These are phyloP conservation scores for Hawksworthiomyces lignivorus DNA, from an alignment of 2,329 filamentous ascomycete genomes.

Conservation along the genomic window DNA sequence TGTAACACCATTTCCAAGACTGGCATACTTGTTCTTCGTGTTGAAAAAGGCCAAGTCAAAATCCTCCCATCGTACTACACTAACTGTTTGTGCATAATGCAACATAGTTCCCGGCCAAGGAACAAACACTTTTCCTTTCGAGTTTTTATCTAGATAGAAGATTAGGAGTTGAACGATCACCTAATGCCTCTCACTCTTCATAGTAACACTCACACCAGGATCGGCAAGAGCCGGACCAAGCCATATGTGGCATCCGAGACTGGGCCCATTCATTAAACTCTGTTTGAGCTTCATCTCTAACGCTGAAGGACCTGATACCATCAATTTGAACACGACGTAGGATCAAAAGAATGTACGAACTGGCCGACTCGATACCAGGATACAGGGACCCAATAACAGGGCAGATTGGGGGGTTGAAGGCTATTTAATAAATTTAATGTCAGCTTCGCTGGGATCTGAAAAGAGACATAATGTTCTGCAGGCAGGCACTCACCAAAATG, in stretches of 20 bases:
- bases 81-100: not conserved
- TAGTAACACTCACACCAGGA: slow-evolving; percentile 22
- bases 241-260: slow-evolving; percentile 22
- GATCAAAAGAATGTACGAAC: slow-evolving; percentile 35
- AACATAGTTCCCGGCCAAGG: slow-evolving; percentile 10
- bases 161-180: no score
- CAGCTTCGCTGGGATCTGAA: no score
- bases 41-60: not conserved
- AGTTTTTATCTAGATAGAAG: not conserved
- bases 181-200: no score
- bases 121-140: slow-evolving; percentile 14
- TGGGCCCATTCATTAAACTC: slow-evolving; percentile 19
- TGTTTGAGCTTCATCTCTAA: slow-evolving; percentile 11
- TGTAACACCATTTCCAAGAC: slow-evolving; percentile 1
- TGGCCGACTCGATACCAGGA: slow-evolving; percentile 5
- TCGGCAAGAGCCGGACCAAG: slow-evolving; percentile 21
- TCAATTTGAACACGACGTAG: slow-evolving; percentile 28
- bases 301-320: slow-evolving; percentile 7
- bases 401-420: slow-evolving; percentile 1
- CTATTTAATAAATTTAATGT: no score
- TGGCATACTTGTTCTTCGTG: not conserved
- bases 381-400: not conserved
- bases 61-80: not conserved
- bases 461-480: no score
- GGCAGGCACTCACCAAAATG: slow-evolving; percentile 2